Percentiles rank a stretch among this genome's conserved stretches.
phyloP scores from a whole-genome alignment of 805 yeast genomes.

The Jamesozyma gamospora region DNA sequence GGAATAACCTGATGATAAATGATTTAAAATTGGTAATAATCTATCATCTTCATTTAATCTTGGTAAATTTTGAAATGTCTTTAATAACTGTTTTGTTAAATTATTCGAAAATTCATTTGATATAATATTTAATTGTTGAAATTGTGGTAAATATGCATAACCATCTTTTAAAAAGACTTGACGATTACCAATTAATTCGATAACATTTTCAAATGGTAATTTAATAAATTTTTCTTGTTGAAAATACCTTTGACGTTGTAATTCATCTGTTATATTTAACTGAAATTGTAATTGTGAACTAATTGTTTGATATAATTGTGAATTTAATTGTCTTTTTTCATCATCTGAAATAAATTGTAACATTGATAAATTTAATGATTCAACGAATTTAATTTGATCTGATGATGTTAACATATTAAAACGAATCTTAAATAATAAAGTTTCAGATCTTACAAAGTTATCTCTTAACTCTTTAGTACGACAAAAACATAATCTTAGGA shows the following conservation, averaged over 20 bases:
- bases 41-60: conserved; percentile 88
- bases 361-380: conserved; percentile 59
- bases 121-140: conserved; percentile 63
- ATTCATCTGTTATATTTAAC: conserved; percentile 37
- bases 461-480: conserved; percentile 73
- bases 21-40: conserved; percentile 70
- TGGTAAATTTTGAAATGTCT: conserved; percentile 70
- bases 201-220: conserved; percentile 78
- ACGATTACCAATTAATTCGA: conserved; percentile 66
- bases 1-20: conserved; percentile 64
- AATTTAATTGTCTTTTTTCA: conserved; percentile 45
- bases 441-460: conserved; percentile 71
- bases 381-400: conserved; percentile 68
- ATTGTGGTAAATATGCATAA: conserved; percentile 73
- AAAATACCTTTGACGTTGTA: conserved; percentile 35
- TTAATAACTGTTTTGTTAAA: conserved; percentile 43
- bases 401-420: conserved; percentile 49
- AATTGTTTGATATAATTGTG: conserved; percentile 47
- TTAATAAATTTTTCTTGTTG: conserved; percentile 62
- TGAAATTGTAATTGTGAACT: conserved; percentile 31
- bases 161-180: conserved; percentile 61
- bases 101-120: conserved; percentile 54
- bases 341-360: conserved; percentile 45
- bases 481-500: conserved; percentile 81
- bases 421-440: conserved; percentile 62